Evolutionary conservation across 2,329 filamentous ascomycete genomes (phyloP), one percentile per base, ranked within the genome.

Genomic region (Elsinoe ampelina): DNA sequence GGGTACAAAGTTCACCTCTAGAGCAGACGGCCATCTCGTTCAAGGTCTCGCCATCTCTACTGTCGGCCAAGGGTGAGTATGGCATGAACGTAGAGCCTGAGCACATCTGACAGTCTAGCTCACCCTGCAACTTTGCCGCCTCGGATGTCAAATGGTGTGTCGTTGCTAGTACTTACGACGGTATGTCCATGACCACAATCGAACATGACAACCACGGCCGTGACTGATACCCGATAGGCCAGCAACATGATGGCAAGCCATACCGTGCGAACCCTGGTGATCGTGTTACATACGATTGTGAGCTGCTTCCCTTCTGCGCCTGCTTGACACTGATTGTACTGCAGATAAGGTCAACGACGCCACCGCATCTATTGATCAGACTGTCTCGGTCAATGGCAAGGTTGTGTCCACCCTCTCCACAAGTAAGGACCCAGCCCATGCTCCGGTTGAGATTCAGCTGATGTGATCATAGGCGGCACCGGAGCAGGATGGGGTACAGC

Each of bases 1-100:
- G 73, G 74, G 73, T 5, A 77, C 73, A 5, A 48, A 48, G 43
- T 48, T 48, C 43, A 48, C 43, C 10, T 19, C 19, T 34, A 42
- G 54, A 36, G 38, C 34, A 30, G 54, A 57, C 35, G 54, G 54
- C 22, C 54, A 57, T 35, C 54, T 57, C 22, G 54, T 57, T 26
- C 54, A 57, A 35, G 54, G 54, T 38, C 54, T 57, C 35, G 54
- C 54, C 42, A 57, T 57, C 41, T 57, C 54, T 15, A 50, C 42
- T 19, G 54, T 57, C 13, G 54, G 54, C 22, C 32, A 11, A 35
- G 54, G 54, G 54, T 56, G 54, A 56, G 39, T 54, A 4, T 17
- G 30, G 20, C 4, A 42, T 54, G 38, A 41, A 39, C 32, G 26
- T 39, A 30, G 22, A 26, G 22, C 22, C 22, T 26, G 22, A 26